These are phyloP conservation scores for Tetrahymena malaccensis DNA, from an alignment of 73 alveolate genomes.

Conservation along the genomic window DNA sequence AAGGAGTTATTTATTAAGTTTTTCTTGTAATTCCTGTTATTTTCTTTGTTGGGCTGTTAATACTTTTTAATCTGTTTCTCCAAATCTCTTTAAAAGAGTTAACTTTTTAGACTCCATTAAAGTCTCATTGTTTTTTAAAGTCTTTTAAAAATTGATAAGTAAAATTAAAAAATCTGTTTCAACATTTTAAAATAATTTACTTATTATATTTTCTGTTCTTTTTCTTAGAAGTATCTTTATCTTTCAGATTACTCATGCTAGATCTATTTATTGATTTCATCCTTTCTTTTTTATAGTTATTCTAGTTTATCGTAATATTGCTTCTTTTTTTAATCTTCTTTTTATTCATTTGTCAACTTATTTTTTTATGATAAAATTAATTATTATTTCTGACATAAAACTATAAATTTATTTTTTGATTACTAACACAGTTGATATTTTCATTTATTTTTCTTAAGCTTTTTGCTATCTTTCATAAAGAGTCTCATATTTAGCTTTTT, in stretches of 20 bases:
- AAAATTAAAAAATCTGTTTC: not conserved
- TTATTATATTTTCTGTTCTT: slow-evolving; percentile 15
- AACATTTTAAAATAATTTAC: not conserved
- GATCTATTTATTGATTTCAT: not conserved
- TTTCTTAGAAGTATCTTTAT: slow-evolving; percentile 1
- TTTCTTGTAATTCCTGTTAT: slow-evolving; percentile 3
- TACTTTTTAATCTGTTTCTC: slow-evolving; percentile 2
- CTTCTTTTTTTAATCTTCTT: slow-evolving; percentile 29
- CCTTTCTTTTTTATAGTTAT: slow-evolving; percentile 19
- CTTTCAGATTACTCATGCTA: not conserved
- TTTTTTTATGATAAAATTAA: not conserved
- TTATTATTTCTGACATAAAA: not conserved
- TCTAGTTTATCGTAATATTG: not conserved
- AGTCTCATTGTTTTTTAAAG: not conserved
- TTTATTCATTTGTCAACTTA: not conserved
- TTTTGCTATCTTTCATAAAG: not conserved
- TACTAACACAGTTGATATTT: not conserved
- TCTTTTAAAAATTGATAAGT: slow-evolving; percentile 10
- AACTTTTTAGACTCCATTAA: slow-evolving; percentile 1
- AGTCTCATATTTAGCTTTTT: not conserved
- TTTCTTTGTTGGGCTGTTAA: slow-evolving; percentile 1
- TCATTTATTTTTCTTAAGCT: slow-evolving; percentile 32
- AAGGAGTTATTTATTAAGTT: not conserved
- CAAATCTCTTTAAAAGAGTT: not conserved
- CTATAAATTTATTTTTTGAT: not conserved